Base-by-base conservation (phyloP, 805 yeast species). In the Geotrichum ghanense region DNA sequence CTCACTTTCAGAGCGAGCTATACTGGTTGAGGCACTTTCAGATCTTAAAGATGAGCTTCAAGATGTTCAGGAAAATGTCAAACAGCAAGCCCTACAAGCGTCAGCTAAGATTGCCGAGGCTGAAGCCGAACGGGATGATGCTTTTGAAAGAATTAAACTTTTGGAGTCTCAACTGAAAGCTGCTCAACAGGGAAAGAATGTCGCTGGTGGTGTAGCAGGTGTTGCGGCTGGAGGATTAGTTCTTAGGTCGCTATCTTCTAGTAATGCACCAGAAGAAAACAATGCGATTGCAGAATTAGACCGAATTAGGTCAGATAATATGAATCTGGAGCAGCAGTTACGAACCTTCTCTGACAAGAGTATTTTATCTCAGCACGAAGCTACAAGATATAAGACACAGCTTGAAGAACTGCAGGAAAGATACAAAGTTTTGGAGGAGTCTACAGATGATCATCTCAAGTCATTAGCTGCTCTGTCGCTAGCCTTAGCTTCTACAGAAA, bases 1-100 rank as follows among this genome's bases (percentile, higher is more conserved):
- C 3, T 39, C 56, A 3, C 45, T 57, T 14, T 45, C 53, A 5
- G 61, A 57, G 46, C 49, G 60, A 3, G 60, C 56, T 4, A 56
- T 57, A 20, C 49, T 57, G 12, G 45, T 54, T 12, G 53, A 57
- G 21, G 61, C 61, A 9, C 45, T 57, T 3, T 45, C 44, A 9
- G 61, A 54, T 27, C 49, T 59, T 16, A 53, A 56, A 42, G 53
- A 49, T 22, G 63, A 58, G 46, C 52, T 59, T 20, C 50, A 51
- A n/a, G 47, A 37, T 16, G 61, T 58, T 10, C 55, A 58, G 49
- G 42, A 41, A 5, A 46, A 50, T 31, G 49, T 59, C 23, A 47
- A 51, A 22, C 41, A 44, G 12, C 61, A 59, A 47, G 61, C 62
- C 20, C 55, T 49, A 24, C 51, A 51, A 20, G 61, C 62, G 2